phyloP scores from a whole-genome alignment of 2,329 filamentous ascomycete genomes.

The Blastomyces emzantsi region DNA sequence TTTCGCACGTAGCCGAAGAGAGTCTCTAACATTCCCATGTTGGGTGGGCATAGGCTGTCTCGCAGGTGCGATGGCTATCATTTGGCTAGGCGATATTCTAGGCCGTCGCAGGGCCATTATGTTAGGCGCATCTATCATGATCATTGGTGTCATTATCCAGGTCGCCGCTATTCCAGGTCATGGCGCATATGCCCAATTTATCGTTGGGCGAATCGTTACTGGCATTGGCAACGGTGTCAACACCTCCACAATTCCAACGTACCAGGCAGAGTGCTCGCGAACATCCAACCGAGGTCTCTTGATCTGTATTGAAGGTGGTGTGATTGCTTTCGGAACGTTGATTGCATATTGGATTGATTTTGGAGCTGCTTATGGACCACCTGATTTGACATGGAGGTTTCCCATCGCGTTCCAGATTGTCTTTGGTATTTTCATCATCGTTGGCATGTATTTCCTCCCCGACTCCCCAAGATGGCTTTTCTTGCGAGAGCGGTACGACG shows the following conservation, averaged over 20 bases:
- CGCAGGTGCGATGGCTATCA: slow-evolving; percentile 22
- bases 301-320: slow-evolving; percentile 46
- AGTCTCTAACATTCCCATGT: background rate
- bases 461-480: slow-evolving; percentile 29
- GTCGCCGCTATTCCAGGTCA: slow-evolving; percentile 14
- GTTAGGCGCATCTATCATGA: slow-evolving; percentile 44
- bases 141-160: slow-evolving; percentile 22
- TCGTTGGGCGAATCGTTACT: slow-evolving; percentile 40
- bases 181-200: slow-evolving; percentile 39
- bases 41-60: slow-evolving; percentile 19
- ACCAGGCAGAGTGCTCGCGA: slow-evolving; percentile 40
- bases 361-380: slow-evolving; percentile 22
- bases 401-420: slow-evolving; percentile 42
- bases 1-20: no score
- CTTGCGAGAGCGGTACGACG: slow-evolving; percentile 30
- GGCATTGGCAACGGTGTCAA: slow-evolving; percentile 45
- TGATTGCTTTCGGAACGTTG: slow-evolving; percentile 38
- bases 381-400: slow-evolving; percentile 35
- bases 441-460: slow-evolving; percentile 29
- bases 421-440: slow-evolving; percentile 36
- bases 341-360: slow-evolving; percentile 41
- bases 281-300: slow-evolving; percentile 48
- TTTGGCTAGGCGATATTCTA: slow-evolving; percentile 21
- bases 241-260: slow-evolving; percentile 41
- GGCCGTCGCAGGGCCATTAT: slow-evolving; percentile 39